Evolutionary conservation across 2,329 filamentous ascomycete genomes (phyloP).

Genomic region (Aspergillus fumigatiaffinis): DNA sequence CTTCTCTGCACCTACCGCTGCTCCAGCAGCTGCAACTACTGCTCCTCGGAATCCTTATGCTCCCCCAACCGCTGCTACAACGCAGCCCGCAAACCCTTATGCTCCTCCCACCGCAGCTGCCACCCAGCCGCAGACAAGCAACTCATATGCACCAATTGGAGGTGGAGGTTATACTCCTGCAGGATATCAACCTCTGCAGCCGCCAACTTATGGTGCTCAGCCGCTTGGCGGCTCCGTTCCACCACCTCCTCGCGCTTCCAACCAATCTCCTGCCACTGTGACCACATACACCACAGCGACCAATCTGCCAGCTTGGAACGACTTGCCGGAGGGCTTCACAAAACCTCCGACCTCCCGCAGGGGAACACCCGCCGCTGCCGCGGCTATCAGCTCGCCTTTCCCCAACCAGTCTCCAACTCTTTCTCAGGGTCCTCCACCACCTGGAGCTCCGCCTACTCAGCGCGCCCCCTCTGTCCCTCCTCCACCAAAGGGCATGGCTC

Average conservation of each 20-base stretch:
- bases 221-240: constrained; percentile 45
- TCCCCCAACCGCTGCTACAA: constrained; percentile 34
- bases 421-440: constrained; percentile 48
- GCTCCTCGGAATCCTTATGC: constrained; percentile 48
- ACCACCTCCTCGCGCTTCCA: constrained; percentile 63
- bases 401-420: constrained; percentile 55
- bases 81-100: constrained; percentile 28
- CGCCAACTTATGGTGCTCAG: constrained; percentile 44
- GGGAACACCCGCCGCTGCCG: constrained; percentile 63
- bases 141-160: constrained; percentile 23
- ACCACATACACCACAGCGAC: constrained; percentile 61
- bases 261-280: constrained; percentile 63
- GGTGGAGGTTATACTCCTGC: constrained; percentile 30
- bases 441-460: constrained; percentile 56
- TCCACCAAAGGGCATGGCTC: constrained; percentile 74
- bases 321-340: constrained; percentile 77
- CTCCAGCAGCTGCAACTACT: constrained; percentile 37
- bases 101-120: constrained; percentile 23
- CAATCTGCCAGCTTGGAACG: constrained; percentile 85
- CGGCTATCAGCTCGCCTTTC: constrained; percentile 71
- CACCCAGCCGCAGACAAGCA: constrained; percentile 5
- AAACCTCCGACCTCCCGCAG: constrained; percentile 69
- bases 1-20: constrained; percentile 25
- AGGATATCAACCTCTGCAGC: constrained; percentile 56
- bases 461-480: constrained; percentile 71